Evolutionary conservation across 805 yeast genomes (phyloP).

Genomic region (Candida manassasensis): DNA sequence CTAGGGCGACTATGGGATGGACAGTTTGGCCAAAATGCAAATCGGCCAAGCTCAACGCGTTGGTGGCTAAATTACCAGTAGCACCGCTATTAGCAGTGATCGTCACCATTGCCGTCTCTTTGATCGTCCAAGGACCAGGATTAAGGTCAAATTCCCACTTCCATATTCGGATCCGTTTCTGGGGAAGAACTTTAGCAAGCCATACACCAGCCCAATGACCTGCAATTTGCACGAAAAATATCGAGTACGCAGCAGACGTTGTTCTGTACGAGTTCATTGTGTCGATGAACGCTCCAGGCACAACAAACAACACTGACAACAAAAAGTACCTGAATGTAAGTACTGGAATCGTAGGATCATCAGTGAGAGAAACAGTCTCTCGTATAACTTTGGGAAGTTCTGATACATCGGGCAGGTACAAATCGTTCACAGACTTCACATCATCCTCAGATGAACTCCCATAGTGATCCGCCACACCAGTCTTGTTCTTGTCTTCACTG

Average conservation of each 20-base stretch:
- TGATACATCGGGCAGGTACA: constrained; percentile 15
- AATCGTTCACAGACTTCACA: background rate
- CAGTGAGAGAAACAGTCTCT: constrained; percentile 35
- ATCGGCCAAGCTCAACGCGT: constrained; percentile 44
- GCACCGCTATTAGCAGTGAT: constrained; percentile 51
- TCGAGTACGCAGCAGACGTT: constrained; percentile 47
- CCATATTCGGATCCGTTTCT: constrained; percentile 14
- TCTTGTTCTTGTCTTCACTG: no score
- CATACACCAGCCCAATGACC: constrained; percentile 45
- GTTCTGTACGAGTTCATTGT: constrained; percentile 41
- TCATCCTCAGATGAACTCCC: background rate
- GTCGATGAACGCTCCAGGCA: constrained; percentile 40
- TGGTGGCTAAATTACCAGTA: constrained; percentile 48
- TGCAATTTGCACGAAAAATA: constrained; percentile 48
- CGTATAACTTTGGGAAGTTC: constrained; percentile 28
- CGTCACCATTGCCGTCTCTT: constrained; percentile 49
- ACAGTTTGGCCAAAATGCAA: constrained; percentile 37
- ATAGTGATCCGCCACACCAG: no score
- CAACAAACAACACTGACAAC: constrained; percentile 28
- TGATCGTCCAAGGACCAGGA: constrained; percentile 55
- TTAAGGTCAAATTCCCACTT: constrained; percentile 33
- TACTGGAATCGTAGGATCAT: constrained; percentile 36
- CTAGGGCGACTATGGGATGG: constrained; percentile 32
- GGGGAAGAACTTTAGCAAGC: constrained; percentile 40
- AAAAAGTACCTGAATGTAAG: constrained; percentile 33